phyloP scores from a whole-genome alignment of 257 asterid genomes.

The Primulina eburnea region DNA sequence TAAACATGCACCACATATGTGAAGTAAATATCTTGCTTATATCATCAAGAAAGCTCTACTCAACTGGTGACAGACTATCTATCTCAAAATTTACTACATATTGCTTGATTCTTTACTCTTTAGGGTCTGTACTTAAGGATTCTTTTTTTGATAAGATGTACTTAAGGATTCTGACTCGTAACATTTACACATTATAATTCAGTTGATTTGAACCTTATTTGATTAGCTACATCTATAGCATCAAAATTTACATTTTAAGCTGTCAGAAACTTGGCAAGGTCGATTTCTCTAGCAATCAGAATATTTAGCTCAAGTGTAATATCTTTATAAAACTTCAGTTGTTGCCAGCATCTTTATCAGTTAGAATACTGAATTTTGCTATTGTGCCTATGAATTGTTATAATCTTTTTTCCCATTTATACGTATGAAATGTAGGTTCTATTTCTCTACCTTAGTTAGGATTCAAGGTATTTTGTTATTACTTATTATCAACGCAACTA shows the following conservation, averaged over 20 bases:
- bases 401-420: neutral
- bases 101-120: neutral
- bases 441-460: slow-evolving; percentile 21
- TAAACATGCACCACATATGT: neutral
- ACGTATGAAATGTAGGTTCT: neutral
- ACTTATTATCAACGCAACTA: neutral
- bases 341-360: neutral
- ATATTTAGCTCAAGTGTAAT: neutral
- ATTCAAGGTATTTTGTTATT: slow-evolving; percentile 3
- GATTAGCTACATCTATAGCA: neutral
- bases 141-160: too few relatives aligned
- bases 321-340: neutral
- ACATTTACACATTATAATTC: neutral
- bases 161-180: neutral
- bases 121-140: neutral
- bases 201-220: neutral
- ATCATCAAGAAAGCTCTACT: neutral
- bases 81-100: neutral
- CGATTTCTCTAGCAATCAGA: neutral
- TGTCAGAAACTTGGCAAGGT: neutral
- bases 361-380: too few relatives aligned
- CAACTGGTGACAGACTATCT: neutral
- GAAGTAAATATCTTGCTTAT: neutral
- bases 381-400: neutral
- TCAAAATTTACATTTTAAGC: neutral